A percentile compares a stretch with the other conserved stretches of the same genome.
Evolutionary conservation across 1,139 yeast species (phyloP).

Genomic region (Candida pseudocylindracea): DNA sequence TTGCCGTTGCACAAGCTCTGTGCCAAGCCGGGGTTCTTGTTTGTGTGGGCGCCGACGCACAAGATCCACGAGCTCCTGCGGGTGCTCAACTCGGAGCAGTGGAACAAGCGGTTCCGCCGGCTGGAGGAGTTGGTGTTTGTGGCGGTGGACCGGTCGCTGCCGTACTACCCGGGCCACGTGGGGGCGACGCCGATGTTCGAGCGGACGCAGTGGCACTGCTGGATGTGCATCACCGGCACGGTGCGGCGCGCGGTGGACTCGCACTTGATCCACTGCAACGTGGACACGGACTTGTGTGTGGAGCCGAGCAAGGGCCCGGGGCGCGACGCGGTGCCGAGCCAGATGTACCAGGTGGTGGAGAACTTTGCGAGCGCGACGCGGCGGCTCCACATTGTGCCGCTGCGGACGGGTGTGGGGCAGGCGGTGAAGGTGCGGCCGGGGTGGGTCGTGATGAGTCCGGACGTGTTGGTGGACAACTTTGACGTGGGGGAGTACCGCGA

Average conservation of each 20-base stretch:
- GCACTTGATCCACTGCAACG: slow-evolving; percentile 75
- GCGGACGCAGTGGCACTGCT: slow-evolving; percentile 73
- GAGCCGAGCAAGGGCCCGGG: slow-evolving; percentile 10
- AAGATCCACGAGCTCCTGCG: slow-evolving; percentile 41
- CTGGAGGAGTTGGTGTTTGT: slow-evolving; percentile 69
- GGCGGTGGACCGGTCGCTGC: slow-evolving; percentile 34
- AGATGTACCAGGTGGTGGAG: slow-evolving; percentile 69
- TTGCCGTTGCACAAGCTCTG: slow-evolving; percentile 56
- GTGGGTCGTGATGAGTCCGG: slow-evolving; percentile 85
- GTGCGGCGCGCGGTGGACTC: slow-evolving; percentile 69
- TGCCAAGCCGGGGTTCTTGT: slow-evolving; percentile 68
- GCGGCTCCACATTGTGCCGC: slow-evolving; percentile 68
- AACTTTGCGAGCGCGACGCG: slow-evolving; percentile 69
- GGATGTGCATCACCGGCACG: slow-evolving; percentile 95
- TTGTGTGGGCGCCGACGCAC: slow-evolving; percentile 68
- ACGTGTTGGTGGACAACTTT: slow-evolving; percentile 53
- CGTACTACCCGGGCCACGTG: slow-evolving; percentile 23
- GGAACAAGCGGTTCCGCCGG: slow-evolving; percentile 63
- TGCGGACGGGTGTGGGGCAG: slow-evolving; percentile 31
- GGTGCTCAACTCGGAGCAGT: slow-evolving; percentile 30
- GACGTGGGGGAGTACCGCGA: slow-evolving; percentile 12
- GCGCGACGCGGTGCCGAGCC: slow-evolving; percentile 36
- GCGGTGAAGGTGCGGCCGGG: slow-evolving; percentile 65
- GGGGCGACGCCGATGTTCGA: slow-evolving; percentile 12
- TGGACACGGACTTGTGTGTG: slow-evolving; percentile 66